Conservation (phyloP, 2,329 filamentous ascomycete species). For the Thelonectria olida region DNA sequence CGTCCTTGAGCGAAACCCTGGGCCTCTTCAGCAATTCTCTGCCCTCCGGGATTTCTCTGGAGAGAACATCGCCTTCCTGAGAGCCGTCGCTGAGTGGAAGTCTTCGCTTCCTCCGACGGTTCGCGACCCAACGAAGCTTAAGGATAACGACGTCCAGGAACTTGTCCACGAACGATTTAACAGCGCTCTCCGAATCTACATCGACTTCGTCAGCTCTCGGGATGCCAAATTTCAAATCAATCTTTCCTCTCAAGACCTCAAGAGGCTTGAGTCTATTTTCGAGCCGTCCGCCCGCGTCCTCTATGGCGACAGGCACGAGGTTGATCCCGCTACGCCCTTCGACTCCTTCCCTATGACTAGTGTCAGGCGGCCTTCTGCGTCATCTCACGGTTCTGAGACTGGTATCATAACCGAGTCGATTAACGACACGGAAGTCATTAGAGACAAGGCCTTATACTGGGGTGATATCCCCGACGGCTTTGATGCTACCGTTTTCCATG, state of each 20-base stretch:
- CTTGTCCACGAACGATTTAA: slow-evolving; percentile 59
- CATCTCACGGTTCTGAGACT: neutral
- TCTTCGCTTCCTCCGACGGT: slow-evolving; percentile 32
- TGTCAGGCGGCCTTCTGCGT: neutral
- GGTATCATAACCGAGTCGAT: neutral
- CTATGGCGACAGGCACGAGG: slow-evolving; percentile 46
- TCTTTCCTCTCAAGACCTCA: slow-evolving; percentile 63
- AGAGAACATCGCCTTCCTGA: slow-evolving; percentile 75
- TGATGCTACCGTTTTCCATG: slow-evolving; percentile 63
- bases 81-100: slow-evolving; percentile 66
- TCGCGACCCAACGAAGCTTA: neutral
- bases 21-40: slow-evolving; percentile 69
- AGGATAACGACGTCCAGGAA: neutral
- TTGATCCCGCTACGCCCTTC: slow-evolving; percentile 53
- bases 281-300: slow-evolving; percentile 57
- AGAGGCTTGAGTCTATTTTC: slow-evolving; percentile 64
- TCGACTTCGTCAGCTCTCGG: slow-evolving; percentile 64
- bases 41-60: slow-evolving; percentile 73
- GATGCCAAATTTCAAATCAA: slow-evolving; percentile 74
- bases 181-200: slow-evolving; percentile 68
- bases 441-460: slow-evolving; percentile 41
- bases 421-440: neutral
- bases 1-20: slow-evolving; percentile 65
- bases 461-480: slow-evolving; percentile 60
- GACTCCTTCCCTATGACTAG: slow-evolving; percentile 18